A percentile compares a stretch with the other conserved stretches of the same genome.
These are phyloP conservation scores for Thalassiosira mediterranea DNA, from an alignment of 352 stramenopile species.

Conservation along the genomic window DNA sequence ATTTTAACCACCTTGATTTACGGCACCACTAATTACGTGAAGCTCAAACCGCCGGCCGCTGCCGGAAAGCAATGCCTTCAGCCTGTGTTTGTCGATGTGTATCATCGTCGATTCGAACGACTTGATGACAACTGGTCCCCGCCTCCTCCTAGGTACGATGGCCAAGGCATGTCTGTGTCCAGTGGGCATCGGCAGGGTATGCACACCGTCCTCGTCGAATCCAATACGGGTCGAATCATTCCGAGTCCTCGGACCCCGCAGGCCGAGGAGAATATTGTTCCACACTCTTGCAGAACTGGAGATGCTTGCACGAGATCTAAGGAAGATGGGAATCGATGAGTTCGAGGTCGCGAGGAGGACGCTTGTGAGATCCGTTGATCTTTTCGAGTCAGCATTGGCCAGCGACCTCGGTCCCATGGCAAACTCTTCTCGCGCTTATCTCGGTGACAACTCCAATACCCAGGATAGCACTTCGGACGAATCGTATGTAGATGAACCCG, in stretches of 20 bases:
- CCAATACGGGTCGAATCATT: too few species aligned
- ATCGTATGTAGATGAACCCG: not conserved
- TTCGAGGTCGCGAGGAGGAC: not conserved
- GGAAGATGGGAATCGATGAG: slow-evolving; percentile 1
- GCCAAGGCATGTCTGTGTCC: slow-evolving; percentile 5
- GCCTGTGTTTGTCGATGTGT: too few species aligned
- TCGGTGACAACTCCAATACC: too few species aligned
- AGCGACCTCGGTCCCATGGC: not conserved
- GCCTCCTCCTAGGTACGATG: not conserved
- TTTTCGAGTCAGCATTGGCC: not conserved
- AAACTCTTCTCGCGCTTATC: too few species aligned
- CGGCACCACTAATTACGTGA: not conserved
- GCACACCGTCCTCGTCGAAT: too few species aligned
- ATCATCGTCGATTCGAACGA: too few species aligned
- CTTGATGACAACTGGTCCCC: too few species aligned
- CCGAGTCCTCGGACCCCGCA: not conserved
- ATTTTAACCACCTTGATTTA: not conserved
- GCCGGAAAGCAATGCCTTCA: too few species aligned
- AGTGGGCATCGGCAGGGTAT: not conserved
- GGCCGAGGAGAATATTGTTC: not conserved
- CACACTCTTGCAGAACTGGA: not conserved
- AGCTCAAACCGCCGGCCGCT: too few species aligned
- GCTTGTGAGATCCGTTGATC: not conserved
- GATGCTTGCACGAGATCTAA: not conserved
- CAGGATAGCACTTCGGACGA: not conserved